phyloP scores from a whole-genome alignment of 2,329 filamentous ascomycete species.

The Trichoderma atroviride region DNA sequence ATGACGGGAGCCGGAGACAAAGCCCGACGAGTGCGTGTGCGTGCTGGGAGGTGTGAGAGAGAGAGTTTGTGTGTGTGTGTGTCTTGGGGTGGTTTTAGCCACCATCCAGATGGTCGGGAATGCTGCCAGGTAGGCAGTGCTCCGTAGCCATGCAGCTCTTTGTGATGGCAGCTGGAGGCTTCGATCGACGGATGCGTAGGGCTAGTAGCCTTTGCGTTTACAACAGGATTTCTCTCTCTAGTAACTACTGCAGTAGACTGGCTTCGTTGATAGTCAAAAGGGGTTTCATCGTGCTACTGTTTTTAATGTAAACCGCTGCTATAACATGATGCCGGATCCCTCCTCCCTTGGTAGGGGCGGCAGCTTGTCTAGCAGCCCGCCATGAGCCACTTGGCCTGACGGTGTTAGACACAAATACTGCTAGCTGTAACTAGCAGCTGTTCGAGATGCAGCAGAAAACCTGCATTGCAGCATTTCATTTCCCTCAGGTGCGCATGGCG shows the following conservation, averaged over 20 bases:
- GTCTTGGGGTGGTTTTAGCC: conserved; percentile 5
- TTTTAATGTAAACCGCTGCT: neutral
- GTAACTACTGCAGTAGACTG: neutral
- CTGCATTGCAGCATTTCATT: conserved; percentile 25
- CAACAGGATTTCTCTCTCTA: neutral
- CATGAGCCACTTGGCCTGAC: neutral
- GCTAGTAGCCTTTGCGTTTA: neutral
- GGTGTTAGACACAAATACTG: neutral
- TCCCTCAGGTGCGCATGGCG: conserved; percentile 20
- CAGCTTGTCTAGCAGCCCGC: neutral
- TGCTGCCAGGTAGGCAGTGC: neutral
- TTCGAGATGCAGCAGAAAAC: neutral
- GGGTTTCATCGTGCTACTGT: neutral
- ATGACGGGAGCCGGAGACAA: neutral
- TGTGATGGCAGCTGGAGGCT: neutral
- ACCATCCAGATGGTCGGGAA: conserved; percentile 2
- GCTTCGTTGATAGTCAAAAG: neutral
- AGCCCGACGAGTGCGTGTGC: neutral
- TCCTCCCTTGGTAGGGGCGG: neutral
- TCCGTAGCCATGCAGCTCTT: neutral
- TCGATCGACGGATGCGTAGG: neutral
- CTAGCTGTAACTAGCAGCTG: neutral
- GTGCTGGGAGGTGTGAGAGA: neutral
- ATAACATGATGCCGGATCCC: too few species aligned
- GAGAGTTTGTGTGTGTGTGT: neutral